phyloP scores from a whole-genome alignment of 1,139 yeast species.

The Hyphopichia buzzinii region DNA sequence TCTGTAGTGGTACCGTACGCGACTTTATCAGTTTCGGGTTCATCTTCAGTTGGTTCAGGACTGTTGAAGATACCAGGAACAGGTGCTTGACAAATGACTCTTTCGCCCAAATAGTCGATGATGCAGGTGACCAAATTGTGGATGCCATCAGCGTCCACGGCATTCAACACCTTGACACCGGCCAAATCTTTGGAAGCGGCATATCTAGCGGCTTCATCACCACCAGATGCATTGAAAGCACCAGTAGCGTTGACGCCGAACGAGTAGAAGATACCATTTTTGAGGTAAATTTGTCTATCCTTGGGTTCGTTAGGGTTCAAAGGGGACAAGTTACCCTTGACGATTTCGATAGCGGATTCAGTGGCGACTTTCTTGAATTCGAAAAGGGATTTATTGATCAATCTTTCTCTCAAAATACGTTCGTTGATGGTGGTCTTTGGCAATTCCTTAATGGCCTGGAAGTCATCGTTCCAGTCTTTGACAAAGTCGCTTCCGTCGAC shows the following conservation, averaged over 20 bases:
- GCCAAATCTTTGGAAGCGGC: slow-evolving; percentile 77
- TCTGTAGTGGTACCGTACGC: slow-evolving; percentile 76
- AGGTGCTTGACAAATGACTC: slow-evolving; percentile 91
- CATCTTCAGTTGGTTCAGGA: slow-evolving; percentile 29
- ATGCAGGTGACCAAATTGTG: slow-evolving; percentile 75
- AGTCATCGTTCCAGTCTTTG: slow-evolving; percentile 90
- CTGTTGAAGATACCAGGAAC: slow-evolving; percentile 90
- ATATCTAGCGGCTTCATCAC: slow-evolving; percentile 82
- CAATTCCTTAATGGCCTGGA: slow-evolving; percentile 76
- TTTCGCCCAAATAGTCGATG: slow-evolving; percentile 85
- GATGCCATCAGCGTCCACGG: slow-evolving; percentile 62
- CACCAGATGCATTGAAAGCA: slow-evolving; percentile 64
- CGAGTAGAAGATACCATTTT: slow-evolving; percentile 86
- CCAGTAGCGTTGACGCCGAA: slow-evolving; percentile 74
- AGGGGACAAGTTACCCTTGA: slow-evolving; percentile 73
- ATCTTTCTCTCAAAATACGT: slow-evolving; percentile 72
- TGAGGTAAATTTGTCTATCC: slow-evolving; percentile 64
- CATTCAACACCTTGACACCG: slow-evolving; percentile 67
- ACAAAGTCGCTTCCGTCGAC: slow-evolving; percentile 55
- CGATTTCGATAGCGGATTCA: slow-evolving; percentile 74
- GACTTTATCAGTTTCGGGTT: slow-evolving; percentile 44
- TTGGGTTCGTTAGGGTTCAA: slow-evolving; percentile 71
- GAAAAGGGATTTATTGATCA: slow-evolving; percentile 67
- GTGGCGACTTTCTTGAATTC: slow-evolving; percentile 79
- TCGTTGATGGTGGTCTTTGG: slow-evolving; percentile 59